Evolutionary conservation across 129 eudicot species (phyloP), one percentile per base, ranked within the genome.

Genomic region (Smallanthus sonchifolius): DNA sequence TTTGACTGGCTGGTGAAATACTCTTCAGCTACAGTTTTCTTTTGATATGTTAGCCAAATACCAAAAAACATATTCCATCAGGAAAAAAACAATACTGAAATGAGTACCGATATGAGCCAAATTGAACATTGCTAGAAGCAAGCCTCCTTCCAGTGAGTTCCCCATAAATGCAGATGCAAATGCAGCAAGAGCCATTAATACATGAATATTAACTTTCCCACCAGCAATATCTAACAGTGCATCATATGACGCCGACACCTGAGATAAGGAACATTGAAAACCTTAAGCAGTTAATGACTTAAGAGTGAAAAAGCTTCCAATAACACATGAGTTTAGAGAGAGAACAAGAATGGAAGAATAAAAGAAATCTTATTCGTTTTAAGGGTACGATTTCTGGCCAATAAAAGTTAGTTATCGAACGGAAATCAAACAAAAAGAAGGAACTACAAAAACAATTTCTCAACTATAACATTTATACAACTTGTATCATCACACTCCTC

Each of bases 131-230:
- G 96, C 93, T 36, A 94, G 89, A 79, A 94, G 97, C 87, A 94
- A 72, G 71, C 99, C 99, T 49, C 99, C 99, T 87, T 94, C 99
- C 57, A 94, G 61, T 17, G 91, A 45, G 49, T 94, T 94, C 85
- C 99, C 97, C 99, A 94, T 91, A 73, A 94, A 94, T 40, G 88
- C 89, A 15, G 99, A 90, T 69, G 99, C 99, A 80, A 94, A 94
- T 79, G 96, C 97, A 24, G 99, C 99, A 77, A 91, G 92, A 62
- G 99, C 97, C 99, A 94, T 94, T 69, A 94, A 89, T 32, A 94
- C 99, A 75, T 94, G 99, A 82, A 94, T 94, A 74, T 94, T 94
- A n/a, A 94, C 89, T 77, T 84, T 94, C 45, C 99, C 99, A 54
- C 96, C 99, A 24, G 81, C 62, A 42, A 94, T 81, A 73, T 94